Percentiles rank a stretch among this genome's conserved stretches.
phyloP scores from a whole-genome alignment of 2,329 filamentous ascomycete species.

The Penicillium corylophilum region DNA sequence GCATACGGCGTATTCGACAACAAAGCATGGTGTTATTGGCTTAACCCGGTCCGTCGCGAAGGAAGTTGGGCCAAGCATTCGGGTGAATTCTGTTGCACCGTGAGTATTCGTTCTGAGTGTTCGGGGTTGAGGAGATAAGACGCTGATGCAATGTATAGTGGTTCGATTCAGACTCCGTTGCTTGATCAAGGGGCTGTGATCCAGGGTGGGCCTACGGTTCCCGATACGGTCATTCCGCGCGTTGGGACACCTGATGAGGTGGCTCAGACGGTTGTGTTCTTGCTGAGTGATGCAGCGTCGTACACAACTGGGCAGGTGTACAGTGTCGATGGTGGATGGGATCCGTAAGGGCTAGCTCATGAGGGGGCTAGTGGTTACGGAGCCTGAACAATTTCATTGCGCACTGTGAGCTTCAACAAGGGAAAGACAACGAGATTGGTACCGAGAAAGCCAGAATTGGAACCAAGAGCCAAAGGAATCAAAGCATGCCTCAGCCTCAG shows the following conservation, averaged over 20 bases:
- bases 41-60: constrained; percentile 40
- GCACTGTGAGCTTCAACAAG: too few species aligned
- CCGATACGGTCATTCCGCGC: constrained; percentile 27
- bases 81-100: constrained; percentile 47
- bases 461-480: too few species aligned
- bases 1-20: constrained; percentile 34
- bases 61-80: constrained; percentile 37
- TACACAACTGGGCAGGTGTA: constrained; percentile 50
- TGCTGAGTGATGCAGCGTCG: constrained; percentile 47
- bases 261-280: constrained; percentile 49
- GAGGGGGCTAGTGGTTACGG: too few species aligned
- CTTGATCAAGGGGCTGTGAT: constrained; percentile 28
- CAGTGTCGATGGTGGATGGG: constrained; percentile 50
- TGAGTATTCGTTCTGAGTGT: constrained; percentile 24
- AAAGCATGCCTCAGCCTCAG: too few species aligned
- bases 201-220: constrained; percentile 16
- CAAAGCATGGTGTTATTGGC: constrained; percentile 35
- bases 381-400: too few species aligned
- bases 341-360: constrained; percentile 15
- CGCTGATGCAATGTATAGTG: constrained; percentile 10
- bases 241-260: constrained; percentile 35
- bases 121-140: not conserved
- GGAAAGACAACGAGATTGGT: too few species aligned
- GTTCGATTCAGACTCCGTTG: constrained; percentile 36
- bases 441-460: too few species aligned